Evolutionary conservation across 1,139 yeast species (phyloP).

Genomic region (Hansenula sp.): DNA sequence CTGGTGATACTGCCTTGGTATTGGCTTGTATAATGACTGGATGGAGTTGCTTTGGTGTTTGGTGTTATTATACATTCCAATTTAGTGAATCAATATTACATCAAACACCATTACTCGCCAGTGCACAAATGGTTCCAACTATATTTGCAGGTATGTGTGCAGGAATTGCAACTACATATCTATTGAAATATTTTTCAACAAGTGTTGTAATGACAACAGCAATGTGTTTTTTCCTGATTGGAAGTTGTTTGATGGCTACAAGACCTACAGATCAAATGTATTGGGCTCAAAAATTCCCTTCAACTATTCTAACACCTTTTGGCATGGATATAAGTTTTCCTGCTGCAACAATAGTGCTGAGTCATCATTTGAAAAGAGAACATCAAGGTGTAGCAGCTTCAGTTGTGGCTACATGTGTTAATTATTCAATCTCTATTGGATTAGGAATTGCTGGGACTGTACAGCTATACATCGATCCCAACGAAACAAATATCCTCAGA

Average conservation of each 20-base stretch:
- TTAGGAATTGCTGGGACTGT: slow-evolving; percentile 64
- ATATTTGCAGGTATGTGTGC: slow-evolving; percentile 41
- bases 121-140: slow-evolving; percentile 38
- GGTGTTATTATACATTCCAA: slow-evolving; percentile 44
- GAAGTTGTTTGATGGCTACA: slow-evolving; percentile 39
- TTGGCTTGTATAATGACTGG: slow-evolving; percentile 50
- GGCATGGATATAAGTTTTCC: slow-evolving; percentile 71
- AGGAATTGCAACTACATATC: slow-evolving; percentile 37
- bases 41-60: slow-evolving; percentile 59
- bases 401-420: slow-evolving; percentile 54
- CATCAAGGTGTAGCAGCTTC: slow-evolving; percentile 68
- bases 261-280: slow-evolving; percentile 42
- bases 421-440: slow-evolving; percentile 60
- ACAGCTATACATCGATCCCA: slow-evolving; percentile 38
- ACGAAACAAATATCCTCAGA: slow-evolving; percentile 25
- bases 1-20: slow-evolving; percentile 40
- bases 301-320: slow-evolving; percentile 41
- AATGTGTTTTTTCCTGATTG: slow-evolving; percentile 39
- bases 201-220: slow-evolving; percentile 41
- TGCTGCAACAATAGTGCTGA: slow-evolving; percentile 49
- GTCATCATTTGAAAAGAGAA: slow-evolving; percentile 44
- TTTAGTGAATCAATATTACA: slow-evolving; percentile 32
- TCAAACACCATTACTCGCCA: slow-evolving; percentile 31
- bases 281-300: slow-evolving; percentile 52
- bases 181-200: slow-evolving; percentile 36